Percentiles rank a stretch among this genome's conserved stretches.
Evolutionary conservation across 371 early-diverging fungal species (phyloP).

Genomic region (Capillidium heterosporum): DNA sequence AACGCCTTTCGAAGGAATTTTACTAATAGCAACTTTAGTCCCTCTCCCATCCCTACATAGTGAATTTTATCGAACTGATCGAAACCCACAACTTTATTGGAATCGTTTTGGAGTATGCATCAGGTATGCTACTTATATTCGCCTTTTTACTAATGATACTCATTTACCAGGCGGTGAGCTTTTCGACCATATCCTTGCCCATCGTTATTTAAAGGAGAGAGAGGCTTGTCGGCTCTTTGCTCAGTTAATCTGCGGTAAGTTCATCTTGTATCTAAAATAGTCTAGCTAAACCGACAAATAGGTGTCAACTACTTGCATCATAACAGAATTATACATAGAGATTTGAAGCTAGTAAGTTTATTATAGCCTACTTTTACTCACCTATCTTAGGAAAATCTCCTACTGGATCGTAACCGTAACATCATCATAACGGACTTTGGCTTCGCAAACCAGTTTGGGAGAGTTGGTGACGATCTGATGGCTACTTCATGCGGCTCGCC

Average conservation of each 20-base stretch:
- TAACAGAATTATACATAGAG: slow-evolving; percentile 85
- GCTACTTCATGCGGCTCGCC: slow-evolving; percentile 90
- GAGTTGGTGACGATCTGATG: slow-evolving; percentile 47
- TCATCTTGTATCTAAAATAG: neutral
- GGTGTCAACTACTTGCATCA: slow-evolving; percentile 78
- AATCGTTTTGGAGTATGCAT: slow-evolving; percentile 88
- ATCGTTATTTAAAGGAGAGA: slow-evolving; percentile 74
- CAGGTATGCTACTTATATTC: slow-evolving; percentile 24
- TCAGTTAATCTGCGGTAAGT: slow-evolving; percentile 64
- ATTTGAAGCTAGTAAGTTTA: slow-evolving; percentile 73
- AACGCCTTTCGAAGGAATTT: neutral
- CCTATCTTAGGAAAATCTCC: slow-evolving; percentile 57
- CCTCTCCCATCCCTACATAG: slow-evolving; percentile 79
- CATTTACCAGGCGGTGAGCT: slow-evolving; percentile 65
- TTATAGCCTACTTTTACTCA: neutral
- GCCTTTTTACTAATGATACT: neutral
- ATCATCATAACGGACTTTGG: slow-evolving; percentile 98
- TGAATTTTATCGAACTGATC: slow-evolving; percentile 86
- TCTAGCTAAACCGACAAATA: slow-evolving; percentile 7
- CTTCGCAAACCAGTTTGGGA: slow-evolving; percentile 83
- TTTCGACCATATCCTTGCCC: slow-evolving; percentile 90
- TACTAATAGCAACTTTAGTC: slow-evolving; percentile 21
- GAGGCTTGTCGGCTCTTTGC: slow-evolving; percentile 86
- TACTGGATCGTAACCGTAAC: slow-evolving; percentile 66
- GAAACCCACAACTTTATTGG: slow-evolving; percentile 90